These are phyloP conservation scores for Fusarium annulatum DNA, from an alignment of 2,329 filamentous ascomycete species.

Conservation along the genomic window DNA sequence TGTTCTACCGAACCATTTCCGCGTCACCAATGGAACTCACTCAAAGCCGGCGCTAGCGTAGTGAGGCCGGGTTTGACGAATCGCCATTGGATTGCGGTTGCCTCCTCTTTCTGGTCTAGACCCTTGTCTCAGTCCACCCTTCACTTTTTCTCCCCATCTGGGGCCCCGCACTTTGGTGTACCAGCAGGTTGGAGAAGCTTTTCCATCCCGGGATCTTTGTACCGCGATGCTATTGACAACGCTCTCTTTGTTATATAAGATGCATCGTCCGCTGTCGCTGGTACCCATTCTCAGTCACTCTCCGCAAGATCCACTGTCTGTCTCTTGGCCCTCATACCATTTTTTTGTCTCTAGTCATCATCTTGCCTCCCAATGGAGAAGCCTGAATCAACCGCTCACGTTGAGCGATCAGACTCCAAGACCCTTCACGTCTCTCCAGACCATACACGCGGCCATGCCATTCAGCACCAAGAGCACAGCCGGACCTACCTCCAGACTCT, in stretches of 20 bases:
- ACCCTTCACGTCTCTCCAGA: neutral
- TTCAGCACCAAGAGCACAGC: slow-evolving; percentile 46
- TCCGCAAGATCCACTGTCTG: neutral
- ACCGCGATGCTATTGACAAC: neutral
- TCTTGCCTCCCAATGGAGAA: slow-evolving; percentile 4
- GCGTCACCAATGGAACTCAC: neutral
- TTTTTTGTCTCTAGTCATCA: too few relatives aligned
- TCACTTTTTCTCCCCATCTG: neutral
- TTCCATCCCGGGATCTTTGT: neutral
- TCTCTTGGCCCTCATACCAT: neutral
- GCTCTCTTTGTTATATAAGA: neutral
- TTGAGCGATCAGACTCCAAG: slow-evolving; percentile 9
- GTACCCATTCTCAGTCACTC: fast-evolving
- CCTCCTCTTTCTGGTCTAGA: neutral
- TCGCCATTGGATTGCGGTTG: neutral
- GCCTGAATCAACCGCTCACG: slow-evolving; percentile 12
- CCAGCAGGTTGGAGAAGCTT: slow-evolving; percentile 4
- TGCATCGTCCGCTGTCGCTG: neutral
- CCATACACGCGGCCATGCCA: slow-evolving; percentile 40
- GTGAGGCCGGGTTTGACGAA: neutral
- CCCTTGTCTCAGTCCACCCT: neutral
- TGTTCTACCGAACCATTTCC: neutral
- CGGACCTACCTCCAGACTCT: slow-evolving; percentile 42
- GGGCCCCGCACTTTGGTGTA: slow-evolving; percentile 16
- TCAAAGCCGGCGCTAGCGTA: neutral